These are phyloP conservation scores for Trifolium subterraneum DNA, from an alignment of 306 rosid genomes.

Conservation along the genomic window DNA sequence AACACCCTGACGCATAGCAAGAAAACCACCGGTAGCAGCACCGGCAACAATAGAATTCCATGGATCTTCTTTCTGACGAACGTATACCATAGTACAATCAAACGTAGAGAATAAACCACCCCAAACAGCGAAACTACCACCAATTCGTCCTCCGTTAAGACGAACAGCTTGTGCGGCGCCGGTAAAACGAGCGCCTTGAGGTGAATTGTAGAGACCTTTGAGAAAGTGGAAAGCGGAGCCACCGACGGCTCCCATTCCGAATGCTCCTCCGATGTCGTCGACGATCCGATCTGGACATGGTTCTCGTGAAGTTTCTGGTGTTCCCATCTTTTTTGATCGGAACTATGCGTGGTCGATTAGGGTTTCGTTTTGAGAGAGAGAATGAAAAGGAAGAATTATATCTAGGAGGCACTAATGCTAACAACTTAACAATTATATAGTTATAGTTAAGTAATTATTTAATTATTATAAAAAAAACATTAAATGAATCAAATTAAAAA, in stretches of 20 bases:
- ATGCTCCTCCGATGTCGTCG: conserved; percentile 79
- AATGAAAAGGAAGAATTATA: neutral
- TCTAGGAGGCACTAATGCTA: no score
- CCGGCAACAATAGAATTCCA: conserved; percentile 87
- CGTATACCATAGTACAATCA: conserved; percentile 76
- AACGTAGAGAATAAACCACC: conserved; percentile 77
- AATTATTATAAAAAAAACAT: no score
- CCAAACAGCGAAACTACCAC: conserved; percentile 86
- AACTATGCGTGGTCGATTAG: neutral
- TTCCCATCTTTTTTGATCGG: conserved; percentile 49
- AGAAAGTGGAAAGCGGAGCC: conserved; percentile 78
- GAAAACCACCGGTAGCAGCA: conserved; percentile 85
- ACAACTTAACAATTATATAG: no score
- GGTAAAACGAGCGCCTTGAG: conserved; percentile 61
- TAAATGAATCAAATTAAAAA: no score
- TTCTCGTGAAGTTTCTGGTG: conserved; percentile 75
- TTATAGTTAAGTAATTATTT: no score
- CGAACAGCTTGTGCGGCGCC: conserved; percentile 75
- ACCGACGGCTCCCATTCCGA: conserved; percentile 86
- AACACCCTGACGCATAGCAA: conserved; percentile 77
- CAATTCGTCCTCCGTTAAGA: conserved; percentile 77
- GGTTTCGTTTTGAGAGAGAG: neutral
- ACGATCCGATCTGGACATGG: conserved; percentile 86
- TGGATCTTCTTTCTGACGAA: conserved; percentile 82
- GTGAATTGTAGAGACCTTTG: conserved; percentile 73